Conservation (phyloP, 106 monocot genomes). For the Triglochin maritima region DNA sequence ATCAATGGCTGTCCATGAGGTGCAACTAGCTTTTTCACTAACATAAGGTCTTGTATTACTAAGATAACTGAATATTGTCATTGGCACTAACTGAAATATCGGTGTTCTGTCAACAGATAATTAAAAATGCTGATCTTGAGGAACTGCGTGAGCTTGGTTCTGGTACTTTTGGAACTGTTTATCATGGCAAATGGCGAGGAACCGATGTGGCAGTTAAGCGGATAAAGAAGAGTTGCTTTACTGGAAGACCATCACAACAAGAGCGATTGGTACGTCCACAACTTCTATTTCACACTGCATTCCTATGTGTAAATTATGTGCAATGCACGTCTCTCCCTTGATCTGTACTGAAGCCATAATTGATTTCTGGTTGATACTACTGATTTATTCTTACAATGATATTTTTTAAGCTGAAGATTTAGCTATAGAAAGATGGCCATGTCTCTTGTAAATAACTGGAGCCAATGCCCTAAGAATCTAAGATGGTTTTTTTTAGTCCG, state of each 20-base stretch:
- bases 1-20: too few relatives aligned
- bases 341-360: too few relatives aligned
- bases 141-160: conserved; percentile 77
- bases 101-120: conserved; percentile 32
- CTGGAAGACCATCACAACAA: conserved; percentile 71
- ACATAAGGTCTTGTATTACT: neutral
- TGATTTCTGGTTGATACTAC: too few relatives aligned
- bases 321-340: neutral
- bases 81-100: neutral
- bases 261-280: conserved; percentile 51
- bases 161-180: conserved; percentile 93
- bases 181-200: conserved; percentile 91
- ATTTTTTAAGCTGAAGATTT: too few relatives aligned
- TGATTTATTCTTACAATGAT: too few relatives aligned
- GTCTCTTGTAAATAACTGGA: too few relatives aligned
- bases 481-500: too few relatives aligned
- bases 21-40: too few relatives aligned
- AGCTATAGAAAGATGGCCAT: too few relatives aligned
- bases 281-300: neutral
- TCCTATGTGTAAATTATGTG: neutral
- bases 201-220: conserved; percentile 86
- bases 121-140: conserved; percentile 89
- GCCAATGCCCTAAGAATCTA: too few relatives aligned
- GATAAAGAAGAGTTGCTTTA: conserved; percentile 81
- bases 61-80: neutral